These are phyloP conservation scores for Orbilia oligospora DNA, from an alignment of 2,329 filamentous ascomycete genomes.

Conservation along the genomic window DNA sequence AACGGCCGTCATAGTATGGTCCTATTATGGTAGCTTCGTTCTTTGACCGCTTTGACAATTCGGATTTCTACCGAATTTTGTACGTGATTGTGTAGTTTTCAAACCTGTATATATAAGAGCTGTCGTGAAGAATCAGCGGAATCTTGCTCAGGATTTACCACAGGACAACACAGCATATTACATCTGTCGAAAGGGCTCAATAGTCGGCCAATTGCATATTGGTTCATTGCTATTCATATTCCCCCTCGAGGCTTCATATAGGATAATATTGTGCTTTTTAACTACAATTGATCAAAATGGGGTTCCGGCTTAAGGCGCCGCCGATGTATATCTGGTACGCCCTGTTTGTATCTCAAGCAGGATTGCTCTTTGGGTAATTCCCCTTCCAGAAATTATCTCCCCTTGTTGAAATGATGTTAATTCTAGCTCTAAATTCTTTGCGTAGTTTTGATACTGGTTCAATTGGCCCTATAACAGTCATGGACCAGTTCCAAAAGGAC, in stretches of 20 bases:
- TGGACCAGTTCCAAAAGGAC: conserved; percentile 70
- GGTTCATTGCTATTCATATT: background rate
- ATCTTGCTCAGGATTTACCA: conserved; percentile 22
- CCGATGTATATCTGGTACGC: conserved; percentile 57
- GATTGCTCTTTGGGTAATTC: conserved; percentile 53
- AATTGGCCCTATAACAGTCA: conserved; percentile 74
- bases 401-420: background rate
- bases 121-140: conserved; percentile 20
- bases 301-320: conserved; percentile 39
- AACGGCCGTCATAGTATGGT: conserved; percentile 18
- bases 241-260: background rate
- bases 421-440: background rate
- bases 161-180: conserved; percentile 22
- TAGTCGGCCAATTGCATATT: background rate
- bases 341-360: conserved; percentile 53
- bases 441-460: conserved; percentile 70
- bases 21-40: conserved; percentile 26
- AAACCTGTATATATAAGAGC: conserved; percentile 36
- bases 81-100: background rate
- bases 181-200: background rate
- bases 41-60: conserved; percentile 14
- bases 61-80: conserved; percentile 50
- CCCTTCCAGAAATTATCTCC: background rate
- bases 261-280: background rate
- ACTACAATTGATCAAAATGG: conserved; percentile 23